phyloP scores from a whole-genome alignment of 345 rosid genomes.

The Bruguiera gymnorhiza region DNA sequence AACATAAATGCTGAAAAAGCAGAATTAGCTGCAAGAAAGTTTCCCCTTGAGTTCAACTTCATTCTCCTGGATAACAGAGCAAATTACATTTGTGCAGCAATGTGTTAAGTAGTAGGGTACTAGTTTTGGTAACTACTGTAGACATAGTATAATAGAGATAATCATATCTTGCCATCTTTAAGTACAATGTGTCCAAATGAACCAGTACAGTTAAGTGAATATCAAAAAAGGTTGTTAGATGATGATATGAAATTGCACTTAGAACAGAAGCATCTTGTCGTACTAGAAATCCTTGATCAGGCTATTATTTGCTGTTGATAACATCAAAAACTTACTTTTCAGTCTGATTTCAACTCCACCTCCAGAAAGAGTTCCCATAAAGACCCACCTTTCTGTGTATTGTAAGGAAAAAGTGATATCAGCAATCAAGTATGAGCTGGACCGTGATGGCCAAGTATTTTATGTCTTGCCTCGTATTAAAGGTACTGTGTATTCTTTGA shows the following conservation, averaged over 20 bases:
- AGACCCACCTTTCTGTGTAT: constrained; percentile 71
- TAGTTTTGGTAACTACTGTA: too few relatives aligned
- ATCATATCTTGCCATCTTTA: too few relatives aligned
- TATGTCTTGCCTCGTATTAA: constrained; percentile 93
- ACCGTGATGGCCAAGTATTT: constrained; percentile 90
- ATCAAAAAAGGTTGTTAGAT: background rate
- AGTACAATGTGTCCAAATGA: too few relatives aligned
- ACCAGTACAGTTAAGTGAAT: too few relatives aligned
- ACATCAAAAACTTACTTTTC: constrained; percentile 23
- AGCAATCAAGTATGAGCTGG: constrained; percentile 78
- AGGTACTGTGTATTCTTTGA: constrained; percentile 39
- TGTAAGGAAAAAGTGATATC: constrained; percentile 56
- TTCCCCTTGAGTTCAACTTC: too few relatives aligned
- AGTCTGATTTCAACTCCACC: constrained; percentile 96
- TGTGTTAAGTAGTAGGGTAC: too few relatives aligned
- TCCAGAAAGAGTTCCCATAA: constrained; percentile 97
- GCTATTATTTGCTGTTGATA: background rate
- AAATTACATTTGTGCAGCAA: too few relatives aligned
- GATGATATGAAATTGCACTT: background rate
- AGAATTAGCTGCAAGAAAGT: too few relatives aligned
- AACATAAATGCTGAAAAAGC: too few relatives aligned
- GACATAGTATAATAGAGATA: too few relatives aligned
- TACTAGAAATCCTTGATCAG: constrained; percentile 2
- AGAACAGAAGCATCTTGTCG: background rate
- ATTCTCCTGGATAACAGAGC: too few relatives aligned